Evolutionary conservation across 352 stramenopile genomes (phyloP).

Genomic region (Bremia lactucae): DNA sequence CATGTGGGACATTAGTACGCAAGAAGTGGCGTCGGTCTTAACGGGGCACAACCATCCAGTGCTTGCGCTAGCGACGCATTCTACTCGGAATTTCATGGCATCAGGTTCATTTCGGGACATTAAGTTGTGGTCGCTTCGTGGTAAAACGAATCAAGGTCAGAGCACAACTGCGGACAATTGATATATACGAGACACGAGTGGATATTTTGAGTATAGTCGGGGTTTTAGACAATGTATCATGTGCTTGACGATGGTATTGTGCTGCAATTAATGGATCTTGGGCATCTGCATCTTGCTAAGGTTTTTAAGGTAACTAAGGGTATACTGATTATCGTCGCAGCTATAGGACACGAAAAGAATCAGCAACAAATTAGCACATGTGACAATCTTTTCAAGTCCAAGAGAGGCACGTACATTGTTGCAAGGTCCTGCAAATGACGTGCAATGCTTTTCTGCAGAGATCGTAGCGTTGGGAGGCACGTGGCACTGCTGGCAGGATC

Average conservation of each 20-base stretch:
- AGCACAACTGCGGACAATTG: too few relatives aligned
- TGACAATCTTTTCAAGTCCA: too few relatives aligned
- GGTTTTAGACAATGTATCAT: too few relatives aligned
- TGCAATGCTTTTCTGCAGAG: slow-evolving; percentile 80
- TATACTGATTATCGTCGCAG: slow-evolving; percentile 87
- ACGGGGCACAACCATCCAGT: slow-evolving; percentile 69
- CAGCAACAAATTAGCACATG: too few relatives aligned
- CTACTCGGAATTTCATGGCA: slow-evolving; percentile 38
- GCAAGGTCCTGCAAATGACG: slow-evolving; percentile 77
- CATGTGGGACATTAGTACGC: slow-evolving; percentile 87
- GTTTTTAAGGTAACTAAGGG: slow-evolving; percentile 74
- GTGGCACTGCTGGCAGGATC: slow-evolving; percentile 44
- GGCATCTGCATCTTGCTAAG: slow-evolving; percentile 46
- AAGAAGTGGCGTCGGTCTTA: slow-evolving; percentile 48
- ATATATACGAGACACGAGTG: too few relatives aligned
- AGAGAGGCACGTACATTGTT: slow-evolving; percentile 59
- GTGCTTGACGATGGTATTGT: too few relatives aligned
- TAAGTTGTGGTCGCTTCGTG: slow-evolving; percentile 28
- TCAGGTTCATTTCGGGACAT: slow-evolving; percentile 75
- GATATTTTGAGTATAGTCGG: too few relatives aligned
- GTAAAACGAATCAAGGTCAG: slow-evolving; percentile 2
- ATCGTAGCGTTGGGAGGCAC: slow-evolving; percentile 75
- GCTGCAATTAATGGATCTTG: slow-evolving; percentile 15
- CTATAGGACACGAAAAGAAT: slow-evolving; percentile 25
- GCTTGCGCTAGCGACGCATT: slow-evolving; percentile 82